Evolutionary conservation across 371 early-diverging fungal species (phyloP), one percentile per base, ranked within the genome.

Genomic region (Haplosporangium sp.): DNA sequence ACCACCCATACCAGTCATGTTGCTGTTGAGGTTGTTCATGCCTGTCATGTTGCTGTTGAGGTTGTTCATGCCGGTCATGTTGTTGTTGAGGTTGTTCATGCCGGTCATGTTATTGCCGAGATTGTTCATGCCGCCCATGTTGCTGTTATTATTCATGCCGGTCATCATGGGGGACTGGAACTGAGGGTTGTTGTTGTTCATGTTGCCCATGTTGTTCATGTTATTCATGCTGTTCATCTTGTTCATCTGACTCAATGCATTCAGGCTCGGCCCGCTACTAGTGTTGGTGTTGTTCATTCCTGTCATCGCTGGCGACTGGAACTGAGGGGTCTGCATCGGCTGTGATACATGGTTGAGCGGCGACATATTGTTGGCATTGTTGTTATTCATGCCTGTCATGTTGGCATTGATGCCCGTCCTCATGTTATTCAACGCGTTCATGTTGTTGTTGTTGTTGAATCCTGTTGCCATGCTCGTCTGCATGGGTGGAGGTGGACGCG

Each of bases 401-500:
- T 68, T 67, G 52, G 47, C 55, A 46, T 59, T 59, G n/a, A 73
- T 51, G 20, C 74, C 74, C 0, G 74, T 56, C 61, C 58, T 52
- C 65, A 67, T 67, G 52, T 41, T 70, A 52, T 64, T 68, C 67
- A 73, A 13, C 57, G 53, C 38, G n/a, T 50, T 56, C 74, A 73
- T 73, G 55, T 53, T 48, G 45, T 69, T 58, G 41, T 55, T 63
- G 58, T 66, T 67, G 51, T 69, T 76, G 64, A 79, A 72, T 0
- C 79, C 79, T 0, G 79, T 77, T 2, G 64, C 64, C 79, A 77
- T 79, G 66, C 72, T 69, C 16, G 55, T 65, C 59, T 72, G 73
- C 79, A 79, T 79, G 0, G 73, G 79, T 21, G 72, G 50, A 50
- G 50, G 72, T n/a, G 79, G 79, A 1, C 73, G 79, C 13, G 79